Conservation (phyloP, 2,329 filamentous ascomycete genomes). For the Colletotrichum viniferum region DNA sequence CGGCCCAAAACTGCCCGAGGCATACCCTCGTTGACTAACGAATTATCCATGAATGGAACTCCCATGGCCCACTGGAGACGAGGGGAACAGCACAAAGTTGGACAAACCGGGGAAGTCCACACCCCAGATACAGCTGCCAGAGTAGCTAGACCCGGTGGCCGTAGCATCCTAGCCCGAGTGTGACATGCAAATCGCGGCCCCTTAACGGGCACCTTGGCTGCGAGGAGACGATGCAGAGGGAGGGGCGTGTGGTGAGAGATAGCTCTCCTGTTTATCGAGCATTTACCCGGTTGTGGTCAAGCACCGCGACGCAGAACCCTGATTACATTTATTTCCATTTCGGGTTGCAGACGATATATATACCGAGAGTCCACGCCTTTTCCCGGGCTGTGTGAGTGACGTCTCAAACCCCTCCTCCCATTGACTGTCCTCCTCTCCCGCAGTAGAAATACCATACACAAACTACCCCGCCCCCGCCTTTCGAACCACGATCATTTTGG, state of each 20-base stretch:
- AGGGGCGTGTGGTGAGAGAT: background rate
- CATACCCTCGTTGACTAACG: conserved; percentile 1
- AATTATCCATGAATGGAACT: conserved; percentile 20
- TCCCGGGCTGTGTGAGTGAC: background rate
- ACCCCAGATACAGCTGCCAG: background rate
- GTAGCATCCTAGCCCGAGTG: background rate
- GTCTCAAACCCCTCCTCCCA: background rate
- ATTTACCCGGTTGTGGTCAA: background rate
- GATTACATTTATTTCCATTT: background rate
- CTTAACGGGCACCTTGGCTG: background rate
- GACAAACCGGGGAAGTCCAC: conserved; percentile 6
- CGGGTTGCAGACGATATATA: conserved; percentile 5
- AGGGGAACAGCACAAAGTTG: background rate
- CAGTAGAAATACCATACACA: background rate
- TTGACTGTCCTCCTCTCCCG: background rate
- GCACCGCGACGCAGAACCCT: background rate
- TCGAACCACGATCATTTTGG: background rate
- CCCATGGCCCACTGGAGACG: background rate
- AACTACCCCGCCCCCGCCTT: conserved; percentile 16
- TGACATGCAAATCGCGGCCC: background rate
- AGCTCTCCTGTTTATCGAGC: background rate
- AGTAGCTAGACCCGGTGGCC: background rate
- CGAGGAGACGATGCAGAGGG: background rate
- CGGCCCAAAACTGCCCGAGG: conserved; percentile 16
- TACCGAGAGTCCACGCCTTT: background rate